Conservation (phyloP, 345 rosid genomes). For the Acer campestre region DNA sequence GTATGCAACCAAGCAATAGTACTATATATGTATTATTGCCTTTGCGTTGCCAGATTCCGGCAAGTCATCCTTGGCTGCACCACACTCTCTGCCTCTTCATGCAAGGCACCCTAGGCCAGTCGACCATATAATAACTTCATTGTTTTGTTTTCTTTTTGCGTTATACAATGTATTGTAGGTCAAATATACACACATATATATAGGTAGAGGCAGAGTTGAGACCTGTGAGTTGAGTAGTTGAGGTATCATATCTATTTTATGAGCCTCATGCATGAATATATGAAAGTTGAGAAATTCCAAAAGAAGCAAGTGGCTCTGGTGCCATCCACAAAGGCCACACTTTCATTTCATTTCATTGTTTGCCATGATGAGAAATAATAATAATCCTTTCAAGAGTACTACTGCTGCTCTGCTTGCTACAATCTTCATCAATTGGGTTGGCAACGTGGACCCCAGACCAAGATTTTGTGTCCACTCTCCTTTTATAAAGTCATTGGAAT, state of each 20-base stretch:
- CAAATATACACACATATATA: neutral
- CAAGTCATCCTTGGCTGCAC: constrained; percentile 34
- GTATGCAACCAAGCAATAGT: neutral
- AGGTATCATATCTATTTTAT: neutral
- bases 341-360: neutral
- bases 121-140: neutral
- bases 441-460: neutral
- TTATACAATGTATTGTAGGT: neutral
- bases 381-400: neutral
- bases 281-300: constrained; percentile 13
- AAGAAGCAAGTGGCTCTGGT: constrained; percentile 4
- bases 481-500: constrained; percentile 12
- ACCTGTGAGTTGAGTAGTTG: neutral
- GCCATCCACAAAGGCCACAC: constrained; percentile 9
- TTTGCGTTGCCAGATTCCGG: constrained; percentile 15
- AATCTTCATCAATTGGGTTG: neutral
- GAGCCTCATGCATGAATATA: neutral
- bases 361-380: neutral
- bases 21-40: neutral
- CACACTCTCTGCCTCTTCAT: constrained; percentile 22
- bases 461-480: constrained; percentile 12
- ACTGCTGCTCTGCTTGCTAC: neutral
- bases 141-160: neutral
- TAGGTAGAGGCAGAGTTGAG: constrained; percentile 1
- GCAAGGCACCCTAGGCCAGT: constrained; percentile 7